Conservation (phyloP, 306 rosid genomes). For the Sphenostylis stenocarpa region DNA sequence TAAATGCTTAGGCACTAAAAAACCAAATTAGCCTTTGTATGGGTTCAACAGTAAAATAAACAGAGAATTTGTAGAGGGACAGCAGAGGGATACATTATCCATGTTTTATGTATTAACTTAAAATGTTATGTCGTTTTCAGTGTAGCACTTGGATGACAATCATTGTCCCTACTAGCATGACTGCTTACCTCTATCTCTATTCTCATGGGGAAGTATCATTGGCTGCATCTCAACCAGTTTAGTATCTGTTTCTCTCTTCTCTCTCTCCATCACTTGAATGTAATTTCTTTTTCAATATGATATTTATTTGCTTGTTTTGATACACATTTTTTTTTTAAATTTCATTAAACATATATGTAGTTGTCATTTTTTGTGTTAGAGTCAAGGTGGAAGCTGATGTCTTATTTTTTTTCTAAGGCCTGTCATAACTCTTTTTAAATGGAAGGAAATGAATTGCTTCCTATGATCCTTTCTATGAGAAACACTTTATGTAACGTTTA, state of each 20-base stretch:
- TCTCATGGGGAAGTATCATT: constrained; percentile 95
- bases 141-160: constrained; percentile 99
- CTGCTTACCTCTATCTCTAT: constrained; percentile 95
- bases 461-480: constrained; percentile 20
- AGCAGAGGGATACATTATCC: not conserved
- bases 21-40: not conserved
- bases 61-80: not conserved
- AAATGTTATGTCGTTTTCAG: constrained; percentile 55
- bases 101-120: constrained; percentile 21
- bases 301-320: constrained; percentile 7
- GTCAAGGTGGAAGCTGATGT: not conserved
- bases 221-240: constrained; percentile 96
- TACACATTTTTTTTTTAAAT: constrained; percentile 14
- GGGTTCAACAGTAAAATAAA: not conserved
- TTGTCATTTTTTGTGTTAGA: not conserved
- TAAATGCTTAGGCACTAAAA: not conserved
- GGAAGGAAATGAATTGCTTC: constrained; percentile 21
- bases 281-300: constrained; percentile 12
- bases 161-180: constrained; percentile 94
- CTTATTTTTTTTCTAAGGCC: constrained; percentile 24
- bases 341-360: not conserved
- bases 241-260: constrained; percentile 40
- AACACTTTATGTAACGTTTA: constrained; percentile 2
- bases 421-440: constrained; percentile 8
- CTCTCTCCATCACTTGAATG: constrained; percentile 3